Evolutionary conservation across 352 stramenopile genomes (phyloP), one percentile per base, ranked within the genome.

Genomic region (Pythium myriotylum): DNA sequence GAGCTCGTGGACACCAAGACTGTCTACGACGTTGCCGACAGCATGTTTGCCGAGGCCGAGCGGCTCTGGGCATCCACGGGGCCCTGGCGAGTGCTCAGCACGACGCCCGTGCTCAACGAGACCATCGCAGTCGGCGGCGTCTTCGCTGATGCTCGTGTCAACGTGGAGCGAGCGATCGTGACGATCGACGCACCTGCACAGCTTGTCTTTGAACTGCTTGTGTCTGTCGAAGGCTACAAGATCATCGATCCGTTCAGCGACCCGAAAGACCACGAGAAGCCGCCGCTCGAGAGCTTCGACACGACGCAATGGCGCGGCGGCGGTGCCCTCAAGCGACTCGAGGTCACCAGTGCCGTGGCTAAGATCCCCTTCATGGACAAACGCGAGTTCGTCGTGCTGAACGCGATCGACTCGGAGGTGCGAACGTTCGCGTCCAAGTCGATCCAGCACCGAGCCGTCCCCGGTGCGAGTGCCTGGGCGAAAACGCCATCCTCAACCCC

Each of bases 201-300:
- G 45, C 45, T 20, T 32, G 33, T 77, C 17, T 77, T 77, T 22
- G 70, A 74, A 19, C 64, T 64, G 45, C 53, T 77, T 9, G 56
- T 70, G n/a, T 64, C 70, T 20, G 46, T 62, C 0, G 20, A 59
- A 3, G 70, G 70, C 8, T 74, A 72, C 62, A 35, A 72, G 55
- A 43, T 77, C 35, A 77, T 77, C 47, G 70, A 77, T 47, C 70
- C 70, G 23, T 53, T 55, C 22, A 77, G 56, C 50, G 60, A 72
- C 49, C 50, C 66, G 4, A 53, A 67, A 0, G 70, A 77, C 53
- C 59, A 62, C 39, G 58, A 46, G 14, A 74, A 74, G 48, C 45
- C 55, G n/a, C 61, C 65, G 13, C 57, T 77, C 13, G 62, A 77
- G 50, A 45, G 14, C 10, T 77, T 68, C 29, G 48, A 58, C 33